Evolutionary conservation across 2,329 filamentous ascomycete species (phyloP), one percentile per base, ranked within the genome.

Genomic region (Parascedosporium putredinis): DNA sequence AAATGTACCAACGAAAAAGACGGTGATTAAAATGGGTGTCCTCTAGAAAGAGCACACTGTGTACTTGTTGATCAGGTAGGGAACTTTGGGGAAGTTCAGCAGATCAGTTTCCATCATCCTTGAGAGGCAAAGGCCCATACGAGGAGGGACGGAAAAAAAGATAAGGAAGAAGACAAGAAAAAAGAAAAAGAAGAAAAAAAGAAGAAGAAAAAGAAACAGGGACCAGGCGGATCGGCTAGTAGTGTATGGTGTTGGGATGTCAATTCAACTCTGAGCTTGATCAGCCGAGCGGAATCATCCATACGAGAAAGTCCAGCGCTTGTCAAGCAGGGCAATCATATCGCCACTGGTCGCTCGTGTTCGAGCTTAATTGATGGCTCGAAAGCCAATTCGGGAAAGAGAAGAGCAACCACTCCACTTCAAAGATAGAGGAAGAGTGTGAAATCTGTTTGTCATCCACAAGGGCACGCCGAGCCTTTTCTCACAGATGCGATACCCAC

Each of bases 221-320:
- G 66, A 67, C 59, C 64, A 61, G 57, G 60, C 61, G 64, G 60
- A 58, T 53, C 50, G 46, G 50, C 53, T 40, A n/a, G n/a, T n/a
- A n/a, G n/a, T n/a, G n/a, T n/a, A n/a, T n/a, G n/a, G n/a, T n/a
- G n/a, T n/a, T n/a, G n/a, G n/a, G n/a, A n/a, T n/a, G n/a, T n/a
- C n/a, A 31, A 42, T 42, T 20, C 20, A 20, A 42, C 38, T 18
- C 20, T 14, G 38, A 20, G 23, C 38, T 42, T 20, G 18, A 9
- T 24, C 38, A 20, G 23, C 23, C 38, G 18, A 42, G 20, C 38
- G 38, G 38, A 10, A 3, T 2, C 6, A 20, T 16, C 38, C 38
- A 22, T 42, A 42, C 38, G 38, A 42, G 38, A 31, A 12, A 12
- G 20, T 10, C 38, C 16, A 42, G 20, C 36, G n/a, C 16, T 16